A percentile compares a stretch with the other conserved stretches of the same genome.
These are phyloP conservation scores for Trichoderma brevicompactum DNA, from an alignment of 2,329 filamentous ascomycete species.

Conservation along the genomic window DNA sequence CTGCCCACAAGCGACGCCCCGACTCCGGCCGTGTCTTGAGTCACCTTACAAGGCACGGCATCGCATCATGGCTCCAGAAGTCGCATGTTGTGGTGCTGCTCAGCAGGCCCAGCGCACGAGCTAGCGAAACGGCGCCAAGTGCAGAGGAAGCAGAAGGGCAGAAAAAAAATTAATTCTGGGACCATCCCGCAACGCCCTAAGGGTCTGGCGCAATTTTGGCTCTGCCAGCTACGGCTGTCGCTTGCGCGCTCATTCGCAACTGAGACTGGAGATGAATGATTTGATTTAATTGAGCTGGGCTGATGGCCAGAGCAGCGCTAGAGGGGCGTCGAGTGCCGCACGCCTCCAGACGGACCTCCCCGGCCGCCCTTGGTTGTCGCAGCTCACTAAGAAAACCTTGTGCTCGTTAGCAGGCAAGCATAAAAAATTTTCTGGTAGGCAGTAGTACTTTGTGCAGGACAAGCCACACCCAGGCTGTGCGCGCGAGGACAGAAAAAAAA, in stretches of 20 bases:
- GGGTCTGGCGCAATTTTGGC: constrained; percentile 15
- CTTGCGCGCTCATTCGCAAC: no score
- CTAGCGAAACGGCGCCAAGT: constrained; percentile 8
- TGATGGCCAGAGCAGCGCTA: not conserved
- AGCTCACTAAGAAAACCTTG: not conserved
- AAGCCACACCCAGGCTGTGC: constrained; percentile 26
- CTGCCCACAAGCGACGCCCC: constrained; percentile 22
- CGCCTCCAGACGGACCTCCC: constrained; percentile 22
- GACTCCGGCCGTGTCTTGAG: constrained; percentile 25
- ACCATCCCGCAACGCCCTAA: constrained; percentile 11
- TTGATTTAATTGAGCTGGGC: constrained; percentile 20
- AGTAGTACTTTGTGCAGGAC: constrained; percentile 2
- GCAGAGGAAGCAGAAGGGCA: not conserved
- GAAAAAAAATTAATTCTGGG: not conserved
- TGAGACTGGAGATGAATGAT: not conserved
- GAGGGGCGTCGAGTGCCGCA: constrained; percentile 6
- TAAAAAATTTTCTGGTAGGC: constrained; percentile 5
- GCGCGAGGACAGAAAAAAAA: constrained; percentile 11
- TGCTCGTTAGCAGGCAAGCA: not conserved
- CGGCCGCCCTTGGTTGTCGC: constrained; percentile 4
- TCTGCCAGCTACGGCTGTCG: constrained; percentile 18
- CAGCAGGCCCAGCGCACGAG: not conserved
- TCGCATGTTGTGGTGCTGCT: constrained; percentile 19
- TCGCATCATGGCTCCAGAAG: constrained; percentile 28
- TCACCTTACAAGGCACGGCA: constrained; percentile 24